Base-by-base conservation (phyloP, 2,329 filamentous ascomycete genomes). In the Aspergillus sp. region DNA sequence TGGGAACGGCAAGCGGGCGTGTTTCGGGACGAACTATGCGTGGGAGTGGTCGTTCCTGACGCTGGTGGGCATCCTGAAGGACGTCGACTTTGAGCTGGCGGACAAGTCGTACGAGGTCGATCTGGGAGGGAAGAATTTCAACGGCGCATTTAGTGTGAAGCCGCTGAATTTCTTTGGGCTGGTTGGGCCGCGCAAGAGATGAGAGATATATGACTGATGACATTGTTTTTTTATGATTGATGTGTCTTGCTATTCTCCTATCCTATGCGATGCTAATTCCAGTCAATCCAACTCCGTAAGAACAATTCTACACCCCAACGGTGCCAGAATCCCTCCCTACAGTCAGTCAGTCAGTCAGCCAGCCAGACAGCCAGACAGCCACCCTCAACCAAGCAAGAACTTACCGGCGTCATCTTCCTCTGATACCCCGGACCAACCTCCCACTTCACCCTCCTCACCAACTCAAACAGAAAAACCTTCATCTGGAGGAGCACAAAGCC, bases 1-100 rank as follows among this genome's bases (percentile, higher is more conserved):
- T 45, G 83, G 83, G 0, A 82, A 82, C 36, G 82, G 82, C 2
- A 68, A 72, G 39, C 65, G 83, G 29, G 74, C 64, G 1, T 89
- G 82, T 43, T 85, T 86, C 35, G 82, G 83, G 1, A 65, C 77
- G 5, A 67, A 71, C 0, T 86, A 86, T 53, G 81, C 82, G 1
- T 82, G 77, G 76, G 80, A 86, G 49, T 83, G 86, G 60, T 69
- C 72, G 1, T 52, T 82, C 7, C 58, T 83, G 4, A 68, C 69
- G 5, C 63, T 79, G 40, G 72, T 75, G 1, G 68, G 76, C 41
- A 56, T 85, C 5, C 61, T 86, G 35, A 79, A 82, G 46, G 81
- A 80, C 42, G 82, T 86, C 55, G 71, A 83, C 41, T 73, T 86
- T 35, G 65, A 67, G 31, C 51, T 78, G 28, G 72, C 71, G 26